phyloP scores from a whole-genome alignment of 768 basidiomycete species.

The Tricholoma saponaceum region DNA sequence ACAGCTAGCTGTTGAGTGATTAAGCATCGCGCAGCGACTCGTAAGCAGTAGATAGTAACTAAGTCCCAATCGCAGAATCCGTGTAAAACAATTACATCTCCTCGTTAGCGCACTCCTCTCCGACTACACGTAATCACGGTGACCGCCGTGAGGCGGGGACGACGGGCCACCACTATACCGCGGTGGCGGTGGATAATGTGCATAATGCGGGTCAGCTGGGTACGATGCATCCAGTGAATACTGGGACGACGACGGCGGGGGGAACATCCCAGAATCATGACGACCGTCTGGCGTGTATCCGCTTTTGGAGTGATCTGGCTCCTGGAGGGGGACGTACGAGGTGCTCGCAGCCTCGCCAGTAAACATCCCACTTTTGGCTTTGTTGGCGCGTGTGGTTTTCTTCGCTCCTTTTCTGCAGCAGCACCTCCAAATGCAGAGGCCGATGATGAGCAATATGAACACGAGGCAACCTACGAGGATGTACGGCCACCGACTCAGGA shows the following conservation, averaged over 20 bases:
- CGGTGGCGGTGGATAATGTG: neutral
- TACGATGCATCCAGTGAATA: constrained; percentile 9
- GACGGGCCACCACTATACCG: constrained; percentile 2
- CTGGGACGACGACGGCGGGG: constrained; percentile 9
- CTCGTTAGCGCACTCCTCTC: neutral
- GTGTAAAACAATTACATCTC: neutral
- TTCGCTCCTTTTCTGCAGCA: constrained; percentile 41
- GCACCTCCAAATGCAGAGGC: constrained; percentile 55
- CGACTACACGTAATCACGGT: constrained; percentile 1
- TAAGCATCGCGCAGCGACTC: constrained; percentile 16
- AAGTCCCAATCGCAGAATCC: neutral
- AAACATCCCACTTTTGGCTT: constrained; percentile 16
- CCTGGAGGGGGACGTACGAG: constrained; percentile 28
- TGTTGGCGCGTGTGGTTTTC: constrained; percentile 10
- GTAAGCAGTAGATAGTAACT: neutral
- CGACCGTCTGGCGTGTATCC: constrained; percentile 5
- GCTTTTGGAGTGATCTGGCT: constrained; percentile 11
- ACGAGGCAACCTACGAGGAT: constrained; percentile 60
- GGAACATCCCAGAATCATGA: constrained; percentile 2
- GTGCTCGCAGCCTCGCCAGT: constrained; percentile 21
- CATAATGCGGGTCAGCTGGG: constrained; percentile 3
- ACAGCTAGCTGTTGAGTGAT: constrained; percentile 8
- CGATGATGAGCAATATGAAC: constrained; percentile 40
- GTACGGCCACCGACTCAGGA: constrained; percentile 71
- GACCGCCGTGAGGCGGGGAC: neutral